These are phyloP conservation scores for Pseudonectria foliicola DNA, from an alignment of 2,329 filamentous ascomycete species.

Conservation along the genomic window DNA sequence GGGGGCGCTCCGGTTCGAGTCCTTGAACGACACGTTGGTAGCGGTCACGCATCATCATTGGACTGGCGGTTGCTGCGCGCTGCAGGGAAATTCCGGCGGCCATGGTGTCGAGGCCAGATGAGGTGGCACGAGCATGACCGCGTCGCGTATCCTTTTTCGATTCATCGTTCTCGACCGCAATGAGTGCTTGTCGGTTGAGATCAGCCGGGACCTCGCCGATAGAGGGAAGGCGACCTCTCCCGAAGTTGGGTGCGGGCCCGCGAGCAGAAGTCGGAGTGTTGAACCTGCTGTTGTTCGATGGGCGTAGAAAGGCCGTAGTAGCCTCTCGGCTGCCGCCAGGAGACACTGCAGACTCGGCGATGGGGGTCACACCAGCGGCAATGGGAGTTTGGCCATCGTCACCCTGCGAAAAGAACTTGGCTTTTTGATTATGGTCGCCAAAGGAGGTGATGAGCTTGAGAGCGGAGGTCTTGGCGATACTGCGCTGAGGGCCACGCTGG, in stretches of 20 bases:
- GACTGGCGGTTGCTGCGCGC: slow-evolving; percentile 61
- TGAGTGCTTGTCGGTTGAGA: slow-evolving; percentile 16
- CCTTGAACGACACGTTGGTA: slow-evolving; percentile 29
- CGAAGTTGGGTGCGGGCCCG: slow-evolving; percentile 51
- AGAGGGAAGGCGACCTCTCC: slow-evolving; percentile 62
- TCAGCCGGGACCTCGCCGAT: slow-evolving; percentile 48
- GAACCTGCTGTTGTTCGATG: slow-evolving; percentile 59
- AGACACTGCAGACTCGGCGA: slow-evolving; percentile 62
- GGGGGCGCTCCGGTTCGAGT: slow-evolving; percentile 41
- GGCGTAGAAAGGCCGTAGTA: slow-evolving; percentile 60
- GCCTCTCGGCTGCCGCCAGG: slow-evolving; percentile 57
- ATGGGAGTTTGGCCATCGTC: slow-evolving; percentile 66
- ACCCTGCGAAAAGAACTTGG: slow-evolving; percentile 53
- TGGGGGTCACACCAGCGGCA: slow-evolving; percentile 78
- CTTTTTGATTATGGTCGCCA: slow-evolving; percentile 53
- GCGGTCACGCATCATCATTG: slow-evolving; percentile 53
- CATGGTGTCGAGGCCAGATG: slow-evolving; percentile 36
- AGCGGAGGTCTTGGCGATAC: slow-evolving; percentile 71
- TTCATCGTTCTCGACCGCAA: slow-evolving; percentile 12
- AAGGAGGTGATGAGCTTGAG: slow-evolving; percentile 92
- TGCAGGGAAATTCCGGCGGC: slow-evolving; percentile 42
- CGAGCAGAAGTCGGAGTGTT: slow-evolving; percentile 62
- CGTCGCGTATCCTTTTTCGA: slow-evolving; percentile 9
- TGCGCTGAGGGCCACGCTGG: slow-evolving; percentile 50
- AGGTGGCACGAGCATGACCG: slow-evolving; percentile 29